These are phyloP conservation scores for Penicillium sp. DNA, from an alignment of 2,329 filamentous ascomycete species.

Conservation along the genomic window DNA sequence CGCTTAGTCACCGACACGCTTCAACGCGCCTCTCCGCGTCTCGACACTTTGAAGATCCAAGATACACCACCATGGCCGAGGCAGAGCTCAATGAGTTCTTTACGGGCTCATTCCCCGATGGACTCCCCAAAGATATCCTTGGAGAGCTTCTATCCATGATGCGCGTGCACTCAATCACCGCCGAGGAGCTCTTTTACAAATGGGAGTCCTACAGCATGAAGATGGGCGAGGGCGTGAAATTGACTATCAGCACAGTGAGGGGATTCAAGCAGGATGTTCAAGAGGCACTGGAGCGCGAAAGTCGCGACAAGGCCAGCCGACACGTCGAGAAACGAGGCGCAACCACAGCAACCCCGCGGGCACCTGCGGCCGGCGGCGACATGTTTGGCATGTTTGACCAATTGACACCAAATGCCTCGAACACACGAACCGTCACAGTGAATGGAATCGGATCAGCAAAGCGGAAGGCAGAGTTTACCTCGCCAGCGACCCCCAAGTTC, in stretches of 20 bases:
- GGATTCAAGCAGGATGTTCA: slow-evolving; percentile 85
- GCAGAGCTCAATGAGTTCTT: slow-evolving; percentile 62
- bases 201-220: slow-evolving; percentile 98
- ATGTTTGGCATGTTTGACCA: slow-evolving; percentile 83
- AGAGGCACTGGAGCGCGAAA: slow-evolving; percentile 77
- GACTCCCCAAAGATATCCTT: slow-evolving; percentile 75
- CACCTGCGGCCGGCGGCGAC: slow-evolving; percentile 59
- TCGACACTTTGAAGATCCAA: slow-evolving; percentile 5
- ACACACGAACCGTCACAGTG: slow-evolving; percentile 32
- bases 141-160: slow-evolving; percentile 83
- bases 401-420: slow-evolving; percentile 65
- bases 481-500: slow-evolving; percentile 45
- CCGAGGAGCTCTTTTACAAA: slow-evolving; percentile 93
- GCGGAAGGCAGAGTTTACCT: slow-evolving; percentile 54
- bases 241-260: slow-evolving; percentile 70
- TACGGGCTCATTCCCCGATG: slow-evolving; percentile 52
- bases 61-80: slow-evolving; percentile 45
- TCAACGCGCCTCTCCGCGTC: slow-evolving; percentile 21
- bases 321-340: slow-evolving; percentile 64
- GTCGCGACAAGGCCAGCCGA: slow-evolving; percentile 62
- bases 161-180: slow-evolving; percentile 75
- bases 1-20: slow-evolving; percentile 24
- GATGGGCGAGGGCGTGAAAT: slow-evolving; percentile 79
- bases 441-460: slow-evolving; percentile 49
- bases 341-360: slow-evolving; percentile 59